Evolutionary conservation across 805 yeast genomes (phyloP).

Genomic region (Kuraishia cidri): DNA sequence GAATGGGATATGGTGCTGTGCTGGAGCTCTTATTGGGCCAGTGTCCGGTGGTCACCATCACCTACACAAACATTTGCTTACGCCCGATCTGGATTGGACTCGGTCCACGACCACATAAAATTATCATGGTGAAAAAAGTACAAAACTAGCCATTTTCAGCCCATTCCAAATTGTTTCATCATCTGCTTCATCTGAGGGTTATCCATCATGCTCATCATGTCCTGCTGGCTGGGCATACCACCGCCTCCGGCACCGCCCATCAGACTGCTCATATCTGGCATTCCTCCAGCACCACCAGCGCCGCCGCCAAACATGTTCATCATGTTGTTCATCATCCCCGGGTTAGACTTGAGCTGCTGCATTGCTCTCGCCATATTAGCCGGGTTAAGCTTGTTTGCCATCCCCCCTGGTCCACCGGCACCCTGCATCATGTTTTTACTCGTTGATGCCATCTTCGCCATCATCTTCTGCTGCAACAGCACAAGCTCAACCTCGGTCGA

Average conservation of each 20-base stretch:
- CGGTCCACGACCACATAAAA: too few relatives aligned
- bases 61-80: too few relatives aligned
- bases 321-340: slow-evolving; percentile 67
- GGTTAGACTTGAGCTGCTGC: slow-evolving; percentile 60
- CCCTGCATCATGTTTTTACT: slow-evolving; percentile 48
- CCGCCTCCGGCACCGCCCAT: slow-evolving; percentile 33
- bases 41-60: too few relatives aligned
- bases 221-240: slow-evolving; percentile 31
- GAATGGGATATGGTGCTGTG: too few relatives aligned
- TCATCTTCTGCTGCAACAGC: slow-evolving; percentile 82
- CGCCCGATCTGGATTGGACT: too few relatives aligned
- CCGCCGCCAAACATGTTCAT: slow-evolving; percentile 67
- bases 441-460: slow-evolving; percentile 86
- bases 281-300: slow-evolving; percentile 44
- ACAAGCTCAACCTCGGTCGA: slow-evolving; percentile 92
- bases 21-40: too few relatives aligned
- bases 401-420: slow-evolving; percentile 48
- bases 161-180: slow-evolving; percentile 67
- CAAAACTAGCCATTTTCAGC: too few relatives aligned
- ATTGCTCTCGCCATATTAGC: slow-evolving; percentile 33
- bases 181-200: slow-evolving; percentile 35
- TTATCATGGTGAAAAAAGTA: too few relatives aligned
- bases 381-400: slow-evolving; percentile 43
- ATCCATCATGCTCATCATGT: slow-evolving; percentile 31
- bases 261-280: slow-evolving; percentile 61